Evolutionary conservation across 2,329 filamentous ascomycete species (phyloP).

Genomic region (Claviceps capensis): DNA sequence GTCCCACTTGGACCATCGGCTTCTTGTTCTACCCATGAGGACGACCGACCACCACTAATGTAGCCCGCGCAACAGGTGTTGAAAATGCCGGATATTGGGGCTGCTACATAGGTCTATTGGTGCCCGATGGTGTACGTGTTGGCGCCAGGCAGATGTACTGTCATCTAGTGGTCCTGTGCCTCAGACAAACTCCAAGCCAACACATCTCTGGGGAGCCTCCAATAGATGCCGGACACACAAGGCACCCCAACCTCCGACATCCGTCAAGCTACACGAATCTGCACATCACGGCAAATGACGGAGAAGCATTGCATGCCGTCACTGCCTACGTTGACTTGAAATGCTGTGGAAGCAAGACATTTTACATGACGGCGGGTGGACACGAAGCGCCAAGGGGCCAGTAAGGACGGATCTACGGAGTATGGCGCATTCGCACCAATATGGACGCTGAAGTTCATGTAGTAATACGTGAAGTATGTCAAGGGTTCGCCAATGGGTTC

Average conservation of each 20-base stretch:
- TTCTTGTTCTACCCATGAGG: not conserved
- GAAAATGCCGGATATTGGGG: not conserved
- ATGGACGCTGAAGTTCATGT: not conserved
- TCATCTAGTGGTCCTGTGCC: not conserved
- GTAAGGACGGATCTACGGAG: not conserved
- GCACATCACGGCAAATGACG: not conserved
- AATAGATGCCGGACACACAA: not conserved
- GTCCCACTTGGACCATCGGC: not conserved
- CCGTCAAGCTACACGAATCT: conserved; percentile 1
- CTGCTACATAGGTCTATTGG: not conserved
- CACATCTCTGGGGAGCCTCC: not conserved
- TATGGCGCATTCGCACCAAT: not conserved
- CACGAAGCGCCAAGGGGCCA: not conserved
- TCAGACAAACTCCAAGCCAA: conserved; percentile 1
- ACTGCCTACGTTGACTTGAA: not conserved
- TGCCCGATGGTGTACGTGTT: conserved; percentile 4
- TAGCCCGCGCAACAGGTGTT: not conserved
- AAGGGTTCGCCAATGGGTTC: not conserved
- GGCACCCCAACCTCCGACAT: not conserved
- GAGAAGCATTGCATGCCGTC: not conserved
- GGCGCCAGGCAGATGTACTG: conserved; percentile 1
- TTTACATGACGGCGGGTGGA: not conserved
- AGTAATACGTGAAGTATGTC: not conserved
- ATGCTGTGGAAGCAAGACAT: not conserved
- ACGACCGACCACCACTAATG: not conserved